Evolutionary conservation across 2,329 filamentous ascomycete species (phyloP), one percentile per base, ranked within the genome.

Genomic region (Ophiostoma perfectum): DNA sequence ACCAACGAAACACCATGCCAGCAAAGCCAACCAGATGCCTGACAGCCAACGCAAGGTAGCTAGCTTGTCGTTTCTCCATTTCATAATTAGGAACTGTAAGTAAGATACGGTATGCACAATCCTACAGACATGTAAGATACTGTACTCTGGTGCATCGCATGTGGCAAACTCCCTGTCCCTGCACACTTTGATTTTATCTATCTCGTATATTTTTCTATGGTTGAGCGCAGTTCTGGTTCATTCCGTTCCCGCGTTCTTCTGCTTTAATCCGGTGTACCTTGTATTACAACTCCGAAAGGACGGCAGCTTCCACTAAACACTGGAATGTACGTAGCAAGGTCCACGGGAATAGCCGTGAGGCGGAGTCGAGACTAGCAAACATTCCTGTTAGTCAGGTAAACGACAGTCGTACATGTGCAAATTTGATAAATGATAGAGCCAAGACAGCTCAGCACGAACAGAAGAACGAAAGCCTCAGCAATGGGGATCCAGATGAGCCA

Each of bases 341-440:
- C 55, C 55, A 60, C 55, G 55, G 55, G 55, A 14, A 38, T 60
- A 60, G 55, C 55, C 55, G 55, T 36, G 55, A 14, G 55, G 55
- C 55, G 55, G 27, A 60, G 55, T 27, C 14, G 55, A 38, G 55
- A 18, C 55, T 60, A 60, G 55, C 27, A 38, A 18, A 5, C 7
- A 12, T 38, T 60, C 36, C 27, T 60, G 27, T 38, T 60, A 38
- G 55, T 49, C 11, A 6, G 5, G 7, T n/a, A 27, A 18, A 55
- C 49, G 49, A n/a, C 49, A 18, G 49, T 18, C n/a, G 49, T 27
- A 18, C 47, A 49, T n/a, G 27, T 44, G 42, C 42, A 44, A 6
- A 44, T 44, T 44, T 18, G 55, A 11, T 60, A 38, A 27, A 60
- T 12, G 55, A 18, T 36, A 27, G 18, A 27, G 49, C n/a, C n/a